Base-by-base conservation (phyloP, 202 grass and related monocot genomes). In the Hordeum pubiflorum region DNA sequence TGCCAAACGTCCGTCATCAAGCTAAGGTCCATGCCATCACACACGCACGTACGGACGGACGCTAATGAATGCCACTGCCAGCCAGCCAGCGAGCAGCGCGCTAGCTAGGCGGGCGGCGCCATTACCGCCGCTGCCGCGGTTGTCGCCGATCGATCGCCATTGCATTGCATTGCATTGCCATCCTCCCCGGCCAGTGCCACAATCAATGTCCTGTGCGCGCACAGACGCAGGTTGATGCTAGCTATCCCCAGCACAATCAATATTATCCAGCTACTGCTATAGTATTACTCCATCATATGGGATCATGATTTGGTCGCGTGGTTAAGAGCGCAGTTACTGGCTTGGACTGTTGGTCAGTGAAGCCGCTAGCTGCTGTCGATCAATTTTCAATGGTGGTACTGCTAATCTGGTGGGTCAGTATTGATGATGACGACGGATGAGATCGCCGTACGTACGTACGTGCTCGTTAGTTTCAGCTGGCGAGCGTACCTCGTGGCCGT, bases 401-500 rank as follows among this genome's bases (percentile, higher is more conserved):
- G 11, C 36, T 40, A 69, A 41, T 40, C 65, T 7, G 37, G 65
- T 69, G 36, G 65, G 20, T 40, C 66, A 8, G 38, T 44, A 9
- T 12, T 70, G 38, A 43, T 69, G 66, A 0, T 40, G 65, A 17
- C n/a, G 17, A 63, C 32, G 6, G 13, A 46, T 50, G 41, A 7
- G 44, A 73, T 73, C 44, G 70, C 70, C 43, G 70, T 73, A 73
- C 65, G 50, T 26, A 48, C 18, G 60, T 26, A 26, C 24, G 24
- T 26, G 24, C 24, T 26, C 24, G 7, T 32, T 8, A 0, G 8
- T n/a, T 4, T 54, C 48, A n/a, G 48, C 48, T 52, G 14, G 5
- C 14, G 44, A 12, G 40, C 2, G 65, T 31, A 97, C 94, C 94
- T 97, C 91, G 50, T 97, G 94, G 43, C 80, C 86, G 44, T 46